Conservation (phyloP, 2,329 filamentous ascomycete species). For the Dothideomycetidae sp. region DNA sequence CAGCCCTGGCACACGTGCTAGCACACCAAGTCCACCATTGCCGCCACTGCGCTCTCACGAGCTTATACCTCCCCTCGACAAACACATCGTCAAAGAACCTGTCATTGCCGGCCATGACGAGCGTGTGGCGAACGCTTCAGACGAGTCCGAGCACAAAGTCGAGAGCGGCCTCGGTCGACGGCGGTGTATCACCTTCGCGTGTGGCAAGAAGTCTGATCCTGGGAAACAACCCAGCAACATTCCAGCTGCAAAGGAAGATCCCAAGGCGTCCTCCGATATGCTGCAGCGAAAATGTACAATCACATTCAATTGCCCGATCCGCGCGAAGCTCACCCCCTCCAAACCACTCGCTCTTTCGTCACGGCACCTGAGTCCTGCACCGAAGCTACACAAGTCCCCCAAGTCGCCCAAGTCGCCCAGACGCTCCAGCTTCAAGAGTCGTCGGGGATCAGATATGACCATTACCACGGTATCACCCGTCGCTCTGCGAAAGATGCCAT, state of each 20-base stretch:
- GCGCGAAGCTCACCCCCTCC: conserved; percentile 20
- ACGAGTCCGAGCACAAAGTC: conserved; percentile 38
- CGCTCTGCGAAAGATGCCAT: conserved; percentile 26
- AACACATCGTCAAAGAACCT: conserved; percentile 24
- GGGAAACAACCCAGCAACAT: conserved; percentile 20
- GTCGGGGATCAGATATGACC: conserved; percentile 37
- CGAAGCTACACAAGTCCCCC: conserved; percentile 15
- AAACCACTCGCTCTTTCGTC: conserved; percentile 15
- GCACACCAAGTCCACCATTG: conserved; percentile 76
- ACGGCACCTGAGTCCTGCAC: conserved; percentile 30
- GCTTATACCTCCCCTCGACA: conserved; percentile 25
- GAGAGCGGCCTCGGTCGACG: conserved; percentile 59
- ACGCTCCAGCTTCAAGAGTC: conserved; percentile 16
- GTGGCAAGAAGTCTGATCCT: conserved; percentile 34
- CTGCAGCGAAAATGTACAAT: conserved; percentile 47
- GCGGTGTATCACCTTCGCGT: conserved; percentile 86
- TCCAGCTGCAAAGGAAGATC: conserved; percentile 5
- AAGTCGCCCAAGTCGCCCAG: conserved; percentile 21
- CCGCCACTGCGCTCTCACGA: conserved; percentile 38
- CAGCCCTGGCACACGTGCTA: conserved; percentile 67
- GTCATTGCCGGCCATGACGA: conserved; percentile 26
- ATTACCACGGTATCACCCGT: conserved; percentile 35
- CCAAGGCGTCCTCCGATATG: conserved; percentile 20
- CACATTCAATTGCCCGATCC: conserved; percentile 60
- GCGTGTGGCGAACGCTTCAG: conserved; percentile 19